Percentiles rank a stretch among this genome's conserved stretches.
Conservation (phyloP, 495 filamentous ascomycete species). For the Halenospora varia region DNA sequence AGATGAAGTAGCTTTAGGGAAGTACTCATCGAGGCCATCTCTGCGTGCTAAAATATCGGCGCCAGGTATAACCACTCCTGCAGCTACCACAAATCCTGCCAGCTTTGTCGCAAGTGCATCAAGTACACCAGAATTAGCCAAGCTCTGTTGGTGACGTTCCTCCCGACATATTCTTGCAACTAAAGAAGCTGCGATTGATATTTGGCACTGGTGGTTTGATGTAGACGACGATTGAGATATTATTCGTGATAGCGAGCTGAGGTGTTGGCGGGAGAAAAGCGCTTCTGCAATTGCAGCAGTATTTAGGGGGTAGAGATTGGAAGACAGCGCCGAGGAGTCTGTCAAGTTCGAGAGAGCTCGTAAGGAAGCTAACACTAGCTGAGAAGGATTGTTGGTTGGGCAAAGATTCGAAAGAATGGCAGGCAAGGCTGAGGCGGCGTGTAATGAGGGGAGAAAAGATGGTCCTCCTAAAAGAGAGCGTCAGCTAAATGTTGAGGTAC, state of each 20-base stretch:
- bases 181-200: constrained; percentile 61
- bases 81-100: constrained; percentile 64
- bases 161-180: constrained; percentile 60
- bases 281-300: constrained; percentile 47
- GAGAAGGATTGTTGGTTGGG: constrained; percentile 57
- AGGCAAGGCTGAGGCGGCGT: constrained; percentile 59
- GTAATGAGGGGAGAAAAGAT: constrained; percentile 69
- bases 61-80: constrained; percentile 61
- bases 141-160: constrained; percentile 60
- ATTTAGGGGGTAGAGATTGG: constrained; percentile 28
- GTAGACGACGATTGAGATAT: constrained; percentile 53
- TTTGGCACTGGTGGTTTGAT: constrained; percentile 56
- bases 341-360: constrained; percentile 69
- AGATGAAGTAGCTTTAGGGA: constrained; percentile 53
- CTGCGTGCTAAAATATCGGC: constrained; percentile 38
- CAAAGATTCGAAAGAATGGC: constrained; percentile 64
- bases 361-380: constrained; percentile 67
- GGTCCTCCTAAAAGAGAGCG: constrained; percentile 60
- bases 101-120: constrained; percentile 76
- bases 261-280: constrained; percentile 57
- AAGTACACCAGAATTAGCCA: constrained; percentile 70
- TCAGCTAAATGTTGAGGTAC: constrained; percentile 19
- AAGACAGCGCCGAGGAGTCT: constrained; percentile 52
- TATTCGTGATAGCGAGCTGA: constrained; percentile 58
- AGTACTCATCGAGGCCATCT: constrained; percentile 40